Base-by-base conservation (phyloP, 768 basidiomycete species). In the Panaeolus papilionaceus region DNA sequence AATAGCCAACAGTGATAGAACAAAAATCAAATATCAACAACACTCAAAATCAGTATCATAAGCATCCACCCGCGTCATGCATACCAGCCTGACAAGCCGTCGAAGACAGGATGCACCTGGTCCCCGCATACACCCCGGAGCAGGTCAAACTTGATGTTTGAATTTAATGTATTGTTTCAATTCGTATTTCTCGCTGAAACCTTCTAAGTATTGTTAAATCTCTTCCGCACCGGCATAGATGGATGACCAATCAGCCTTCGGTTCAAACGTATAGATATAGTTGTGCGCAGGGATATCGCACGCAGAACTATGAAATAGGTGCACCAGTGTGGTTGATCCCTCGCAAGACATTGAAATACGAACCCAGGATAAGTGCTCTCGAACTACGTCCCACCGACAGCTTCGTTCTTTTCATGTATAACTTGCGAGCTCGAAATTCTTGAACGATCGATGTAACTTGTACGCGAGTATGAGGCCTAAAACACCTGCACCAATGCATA, bases 361-460 rank as follows among this genome's bases (percentile, higher is more conserved):
- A 26, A 67, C 45, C 80, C 79, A 3, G 80, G 80, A 63, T 79
- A 81, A 5, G 72, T 74, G 62, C 81, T 81, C 42, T 79, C 78
- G 80, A 84, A 78, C 86, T 86, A 87, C 26, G 84, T 84, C 47
- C 86, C 85, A 16, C 86, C 86, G n/a, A 86, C 78, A 39, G 81
- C 80, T 3, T 62, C 61, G 6, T 72, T 80, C 66, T 84, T 82
- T 70, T 87, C 86, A 38, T 80, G 83, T 16, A 37, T 12, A 7
- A 58, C 23, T 23, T 23, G 23, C 54, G 3, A 58, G 54, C 33
- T 58, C 54, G 14, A 58, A 28, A 11, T 33, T 58, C 28, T 4
- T 58, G 16, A 58, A 58, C 9, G 54, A 58, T 16, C 54, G 54
- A 14, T 33, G 54, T 33, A 58, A 16, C 33, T 58, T 58, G 54